A percentile compares a stretch with the other conserved stretches of the same genome.
Conservation (phyloP, 495 filamentous ascomycete species). For the Lepraria neglecta region DNA sequence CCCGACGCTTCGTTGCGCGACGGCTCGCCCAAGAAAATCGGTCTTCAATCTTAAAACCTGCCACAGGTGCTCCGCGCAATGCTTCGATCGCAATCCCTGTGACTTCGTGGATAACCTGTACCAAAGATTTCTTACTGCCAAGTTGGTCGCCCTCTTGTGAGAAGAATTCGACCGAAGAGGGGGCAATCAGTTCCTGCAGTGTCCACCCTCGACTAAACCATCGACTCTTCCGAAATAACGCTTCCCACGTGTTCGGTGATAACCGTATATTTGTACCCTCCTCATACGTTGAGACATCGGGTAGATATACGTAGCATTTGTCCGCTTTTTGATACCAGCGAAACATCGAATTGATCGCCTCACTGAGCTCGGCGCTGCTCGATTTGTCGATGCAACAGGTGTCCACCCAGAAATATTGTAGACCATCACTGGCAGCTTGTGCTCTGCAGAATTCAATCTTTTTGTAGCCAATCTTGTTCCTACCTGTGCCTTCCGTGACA, state of each 20-base stretch:
- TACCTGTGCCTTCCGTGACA: no score
- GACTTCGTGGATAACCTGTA: constrained; percentile 25
- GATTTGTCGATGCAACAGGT: constrained; percentile 39
- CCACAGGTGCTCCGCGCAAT: neutral
- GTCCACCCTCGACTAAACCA: constrained; percentile 31
- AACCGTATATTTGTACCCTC: neutral
- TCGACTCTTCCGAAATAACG: constrained; percentile 9
- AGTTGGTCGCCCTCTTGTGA: constrained; percentile 19
- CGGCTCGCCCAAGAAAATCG: neutral
- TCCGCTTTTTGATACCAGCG: constrained; percentile 30
- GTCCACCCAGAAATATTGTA: constrained; percentile 37
- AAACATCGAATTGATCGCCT: constrained; percentile 35
- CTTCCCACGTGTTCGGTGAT: constrained; percentile 3
- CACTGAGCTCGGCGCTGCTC: constrained; percentile 33
- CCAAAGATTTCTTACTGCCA: constrained; percentile 31
- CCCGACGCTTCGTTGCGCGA: constrained; percentile 1
- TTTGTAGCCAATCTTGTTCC: constrained; percentile 30
- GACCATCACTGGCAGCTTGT: constrained; percentile 27
- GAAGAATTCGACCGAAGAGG: constrained; percentile 29
- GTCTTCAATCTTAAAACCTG: neutral
- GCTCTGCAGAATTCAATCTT: constrained; percentile 33
- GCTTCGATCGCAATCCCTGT: constrained; percentile 26
- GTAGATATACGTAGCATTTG: constrained; percentile 32
- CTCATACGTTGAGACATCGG: no score
- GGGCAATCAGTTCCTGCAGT: constrained; percentile 29